Evolutionary conservation across 2,329 filamentous ascomycete genomes (phyloP).

Genomic region (Colletotrichum falcatum): DNA sequence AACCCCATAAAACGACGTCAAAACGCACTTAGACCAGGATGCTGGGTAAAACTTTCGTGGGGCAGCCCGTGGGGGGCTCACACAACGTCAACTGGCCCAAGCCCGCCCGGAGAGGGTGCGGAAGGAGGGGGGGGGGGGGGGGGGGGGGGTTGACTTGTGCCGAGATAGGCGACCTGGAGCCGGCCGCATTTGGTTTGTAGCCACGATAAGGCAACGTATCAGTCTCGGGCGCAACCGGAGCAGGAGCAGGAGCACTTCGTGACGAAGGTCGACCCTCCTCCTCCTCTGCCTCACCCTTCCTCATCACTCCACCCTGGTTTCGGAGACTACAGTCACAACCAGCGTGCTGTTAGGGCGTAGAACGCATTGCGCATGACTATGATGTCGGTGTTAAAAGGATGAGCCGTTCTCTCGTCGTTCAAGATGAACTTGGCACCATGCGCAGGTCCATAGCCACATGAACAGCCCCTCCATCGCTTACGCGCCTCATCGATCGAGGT

Average conservation of each 20-base stretch:
- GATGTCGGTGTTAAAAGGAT: not conserved
- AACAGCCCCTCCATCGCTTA: slow-evolving; percentile 8
- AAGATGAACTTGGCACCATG: not conserved
- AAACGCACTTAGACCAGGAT: slow-evolving; percentile 25
- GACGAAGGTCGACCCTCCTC: not conserved
- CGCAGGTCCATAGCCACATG: not conserved
- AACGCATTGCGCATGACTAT: not conserved
- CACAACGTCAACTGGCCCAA: slow-evolving; percentile 25
- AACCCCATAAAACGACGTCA: slow-evolving; percentile 42
- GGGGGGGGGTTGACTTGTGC: slow-evolving; percentile 19
- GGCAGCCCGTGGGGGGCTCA: slow-evolving; percentile 38
- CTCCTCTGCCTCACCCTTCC: not conserved
- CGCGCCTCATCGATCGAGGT: slow-evolving; percentile 18
- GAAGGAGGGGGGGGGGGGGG: slow-evolving; percentile 25
- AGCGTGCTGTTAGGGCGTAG: not conserved
- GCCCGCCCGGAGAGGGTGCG: slow-evolving; percentile 30
- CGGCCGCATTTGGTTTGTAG: slow-evolving; percentile 28
- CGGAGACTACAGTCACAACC: slow-evolving; percentile 3
- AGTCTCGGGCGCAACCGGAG: slow-evolving; percentile 23
- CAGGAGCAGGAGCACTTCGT: not conserved
- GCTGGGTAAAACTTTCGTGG: slow-evolving; percentile 35
- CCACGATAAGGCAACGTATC: slow-evolving; percentile 26
- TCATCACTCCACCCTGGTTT: not conserved
- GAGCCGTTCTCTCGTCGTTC: not conserved
- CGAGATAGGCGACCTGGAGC: slow-evolving; percentile 17